These are phyloP conservation scores for Croton laevigatus DNA, from an alignment of 441 rosid species.

Conservation along the genomic window DNA sequence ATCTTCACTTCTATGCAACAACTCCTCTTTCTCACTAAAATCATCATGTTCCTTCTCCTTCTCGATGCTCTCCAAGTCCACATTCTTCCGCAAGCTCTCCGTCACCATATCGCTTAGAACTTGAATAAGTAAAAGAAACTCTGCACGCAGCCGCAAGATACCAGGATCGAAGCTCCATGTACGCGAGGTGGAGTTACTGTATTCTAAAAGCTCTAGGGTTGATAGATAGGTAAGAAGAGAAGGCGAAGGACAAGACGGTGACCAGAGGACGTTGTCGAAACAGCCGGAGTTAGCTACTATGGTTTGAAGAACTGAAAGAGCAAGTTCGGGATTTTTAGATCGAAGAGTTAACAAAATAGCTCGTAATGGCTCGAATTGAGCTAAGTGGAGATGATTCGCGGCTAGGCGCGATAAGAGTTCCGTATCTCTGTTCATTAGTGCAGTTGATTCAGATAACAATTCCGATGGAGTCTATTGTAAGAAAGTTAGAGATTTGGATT, in stretches of 20 bases:
- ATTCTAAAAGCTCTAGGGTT: constrained; percentile 65
- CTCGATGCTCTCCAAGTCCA: constrained; percentile 39
- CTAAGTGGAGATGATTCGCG: constrained; percentile 83
- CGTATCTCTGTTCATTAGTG: constrained; percentile 68
- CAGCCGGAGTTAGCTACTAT: constrained; percentile 75
- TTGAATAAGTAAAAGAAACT: constrained; percentile 71
- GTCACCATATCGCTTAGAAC: constrained; percentile 51
- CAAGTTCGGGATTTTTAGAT: constrained; percentile 60
- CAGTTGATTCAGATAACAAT: not conserved
- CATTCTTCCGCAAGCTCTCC: constrained; percentile 36
- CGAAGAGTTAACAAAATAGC: constrained; percentile 74
- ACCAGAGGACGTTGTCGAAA: constrained; percentile 70
- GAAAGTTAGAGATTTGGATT: no score
- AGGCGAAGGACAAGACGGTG: constrained; percentile 70
- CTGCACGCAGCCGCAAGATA: constrained; percentile 63
- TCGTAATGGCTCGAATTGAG: constrained; percentile 90
- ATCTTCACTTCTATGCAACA: constrained; percentile 27
- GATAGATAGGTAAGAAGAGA: constrained; percentile 70
- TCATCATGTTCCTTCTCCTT: constrained; percentile 29
- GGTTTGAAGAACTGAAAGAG: constrained; percentile 66
- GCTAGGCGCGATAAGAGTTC: constrained; percentile 80
- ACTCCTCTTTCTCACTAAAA: constrained; percentile 28
- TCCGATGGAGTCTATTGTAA: no score
- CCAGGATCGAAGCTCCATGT: constrained; percentile 77
- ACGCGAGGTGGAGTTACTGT: constrained; percentile 42